Conservation (phyloP, 768 basidiomycete genomes). For the Cystobasidium ongulense region DNA sequence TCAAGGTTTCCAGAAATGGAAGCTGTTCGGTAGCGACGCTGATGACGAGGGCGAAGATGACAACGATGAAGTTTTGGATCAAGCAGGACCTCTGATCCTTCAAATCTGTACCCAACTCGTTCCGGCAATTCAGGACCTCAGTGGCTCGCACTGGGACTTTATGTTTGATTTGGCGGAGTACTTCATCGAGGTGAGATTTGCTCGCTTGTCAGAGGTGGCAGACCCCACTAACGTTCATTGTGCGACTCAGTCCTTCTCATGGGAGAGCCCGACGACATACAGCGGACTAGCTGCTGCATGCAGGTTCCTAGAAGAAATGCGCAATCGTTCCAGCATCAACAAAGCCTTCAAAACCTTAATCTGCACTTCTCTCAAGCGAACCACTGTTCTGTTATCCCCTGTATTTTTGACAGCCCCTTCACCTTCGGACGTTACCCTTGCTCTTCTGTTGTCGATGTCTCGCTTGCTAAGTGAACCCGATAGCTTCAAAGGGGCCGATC, state of each 20-base stretch:
- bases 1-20: slow-evolving; percentile 77
- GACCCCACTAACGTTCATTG: background rate
- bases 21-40: slow-evolving; percentile 50
- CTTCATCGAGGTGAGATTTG: slow-evolving; percentile 65
- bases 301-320: slow-evolving; percentile 58
- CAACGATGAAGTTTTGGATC: background rate
- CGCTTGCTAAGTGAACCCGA: slow-evolving; percentile 47
- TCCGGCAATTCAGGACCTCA: slow-evolving; percentile 76
- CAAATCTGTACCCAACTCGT: slow-evolving; percentile 65
- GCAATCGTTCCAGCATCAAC: slow-evolving; percentile 65
- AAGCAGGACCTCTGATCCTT: slow-evolving; percentile 5
- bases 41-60: slow-evolving; percentile 55
- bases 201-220: background rate
- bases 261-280: slow-evolving; percentile 56
- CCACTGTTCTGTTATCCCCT: slow-evolving; percentile 46
- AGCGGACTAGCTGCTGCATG: slow-evolving; percentile 64
- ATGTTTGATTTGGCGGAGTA: slow-evolving; percentile 81
- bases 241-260: slow-evolving; percentile 57
- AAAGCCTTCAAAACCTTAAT: slow-evolving; percentile 63
- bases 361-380: slow-evolving; percentile 60
- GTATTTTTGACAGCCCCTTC: background rate
- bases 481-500: slow-evolving; percentile 46
- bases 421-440: background rate
- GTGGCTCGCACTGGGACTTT: slow-evolving; percentile 85
- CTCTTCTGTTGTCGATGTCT: background rate